These are phyloP conservation scores for Gelatoporia subvermispora DNA, from an alignment of 768 basidiomycete species.

Conservation along the genomic window DNA sequence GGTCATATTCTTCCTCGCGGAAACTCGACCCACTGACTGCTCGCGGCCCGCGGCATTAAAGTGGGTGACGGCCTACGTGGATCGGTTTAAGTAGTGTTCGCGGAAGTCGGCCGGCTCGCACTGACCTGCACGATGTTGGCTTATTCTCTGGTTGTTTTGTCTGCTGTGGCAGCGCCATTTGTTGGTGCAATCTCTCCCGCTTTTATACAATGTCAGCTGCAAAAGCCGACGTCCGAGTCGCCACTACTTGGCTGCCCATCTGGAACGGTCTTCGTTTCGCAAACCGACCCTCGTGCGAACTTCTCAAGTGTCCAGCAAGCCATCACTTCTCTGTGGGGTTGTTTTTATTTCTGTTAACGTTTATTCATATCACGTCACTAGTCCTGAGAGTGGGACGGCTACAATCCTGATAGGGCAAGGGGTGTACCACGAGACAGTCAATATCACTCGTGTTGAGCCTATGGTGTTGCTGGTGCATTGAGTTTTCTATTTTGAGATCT, in stretches of 20 bases:
- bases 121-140: no score
- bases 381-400: constrained; percentile 35
- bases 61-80: not conserved
- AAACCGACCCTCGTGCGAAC: constrained; percentile 27
- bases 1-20: no score
- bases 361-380: constrained; percentile 16
- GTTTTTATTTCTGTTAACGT: not conserved
- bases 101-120: no score
- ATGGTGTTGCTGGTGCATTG: constrained; percentile 37
- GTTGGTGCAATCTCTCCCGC: not conserved
- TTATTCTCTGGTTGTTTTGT: no score
- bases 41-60: not conserved
- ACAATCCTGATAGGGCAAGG: constrained; percentile 55
- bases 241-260: not conserved
- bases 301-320: constrained; percentile 53
- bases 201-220: not conserved
- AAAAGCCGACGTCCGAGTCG: not conserved
- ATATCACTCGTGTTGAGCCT: constrained; percentile 48
- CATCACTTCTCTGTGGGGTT: constrained; percentile 49
- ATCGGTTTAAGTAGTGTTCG: not conserved
- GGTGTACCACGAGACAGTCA: constrained; percentile 55
- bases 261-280: not conserved
- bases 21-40: no score
- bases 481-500: no score
- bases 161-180: not conserved